Evolutionary conservation across 225 moss, liverwort and hornwort species (phyloP), one percentile per base, ranked within the genome.

Genomic region (Straminergon stramineum): DNA sequence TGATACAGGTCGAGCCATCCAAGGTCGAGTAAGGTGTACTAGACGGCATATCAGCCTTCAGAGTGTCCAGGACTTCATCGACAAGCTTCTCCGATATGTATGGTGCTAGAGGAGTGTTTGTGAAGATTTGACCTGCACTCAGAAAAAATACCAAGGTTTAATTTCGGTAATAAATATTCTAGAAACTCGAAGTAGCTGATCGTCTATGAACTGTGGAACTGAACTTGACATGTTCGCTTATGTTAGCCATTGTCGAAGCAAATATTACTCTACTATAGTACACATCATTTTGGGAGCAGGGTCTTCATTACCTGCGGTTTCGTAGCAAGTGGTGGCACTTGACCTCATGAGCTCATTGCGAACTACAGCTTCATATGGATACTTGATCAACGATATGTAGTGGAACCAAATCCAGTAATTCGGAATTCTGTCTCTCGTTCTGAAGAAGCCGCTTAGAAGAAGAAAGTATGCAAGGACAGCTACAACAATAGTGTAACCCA

Each of bases 381-480:
- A 98, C 90, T 98, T 98, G 89, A 98, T 97, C 65, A 98, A 91
- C 37, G 98, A 98, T 13, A 97, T 84, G 85, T 98, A 98, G 91
- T 97, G 97, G 83, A 98, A 96, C 98, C 98, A 98, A 71, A 98
- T 94, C 97, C 98, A 98, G 85, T 98, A 97, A 53, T 92, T 88
- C 39, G 98, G 97, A 84, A 98, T 96, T 75, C 97, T 97, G 65
- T 95, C 95, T 79, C 96, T 93, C 35, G 97, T 94, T 93, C 97
- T 94, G 95, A 98, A 97, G 94, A 98, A 98, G 53, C 98, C 98
- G 88, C 95, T 95, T 45, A 97, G 87, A 48, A 98, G 94, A 51
- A 97, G 94, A 80, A 97, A 97, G 93, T 97, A 97, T 21, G 98
- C 98, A 51, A 98, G 91, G 64, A 96, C 90, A 69, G 98, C 96